Evolutionary conservation across 345 rosid genomes (phyloP), one percentile per base, ranked within the genome.

Genomic region (Cardamine resedifolia): DNA sequence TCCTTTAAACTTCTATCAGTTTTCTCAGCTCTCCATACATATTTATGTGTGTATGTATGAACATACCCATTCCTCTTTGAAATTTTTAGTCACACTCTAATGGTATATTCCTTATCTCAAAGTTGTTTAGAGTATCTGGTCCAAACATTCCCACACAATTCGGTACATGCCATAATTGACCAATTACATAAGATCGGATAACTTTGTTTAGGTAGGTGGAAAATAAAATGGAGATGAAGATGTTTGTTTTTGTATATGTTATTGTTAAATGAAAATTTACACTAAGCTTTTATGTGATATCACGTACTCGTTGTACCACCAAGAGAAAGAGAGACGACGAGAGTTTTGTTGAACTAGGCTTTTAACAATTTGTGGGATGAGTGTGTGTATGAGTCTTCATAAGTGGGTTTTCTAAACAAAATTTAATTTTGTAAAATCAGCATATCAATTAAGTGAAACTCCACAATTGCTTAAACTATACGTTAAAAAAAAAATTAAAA

Each of bases 11-110:
- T 30, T 75, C 47, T n/a, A 47, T 68, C 69, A 49, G 11, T 49
- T 38, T 28, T 66, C 26, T 10, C 31, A 36, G 34, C 72, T 36
- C 65, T 48, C 67, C 39, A 43, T 52, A 43, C 66, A 66, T 10
- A 73, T 64, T 43, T 55, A 45, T 30, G 7, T 16, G 31, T 16
- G 66, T 65, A 56, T 34, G 31, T 53, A 21, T 4, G n/a, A 9
- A 61, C 8, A 33, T 11, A 58, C 78, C 78, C 61, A 74, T 58
- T 74, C 56, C 47, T 58, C 67, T 66, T 74, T 58, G 23, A 58
- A 73, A 56, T 0, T 20, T 38, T 49, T 21, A 58, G 43, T 24
- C 28, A 27, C 45, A 44, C 10, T 44, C 10, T 8, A 49, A 50
- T 74, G 28, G 52, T 27, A 66, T 66, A 74, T 67, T 58, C 78